These are phyloP conservation scores for Aspergillus sojae DNA, from an alignment of 2,329 filamentous ascomycete genomes.

Conservation along the genomic window DNA sequence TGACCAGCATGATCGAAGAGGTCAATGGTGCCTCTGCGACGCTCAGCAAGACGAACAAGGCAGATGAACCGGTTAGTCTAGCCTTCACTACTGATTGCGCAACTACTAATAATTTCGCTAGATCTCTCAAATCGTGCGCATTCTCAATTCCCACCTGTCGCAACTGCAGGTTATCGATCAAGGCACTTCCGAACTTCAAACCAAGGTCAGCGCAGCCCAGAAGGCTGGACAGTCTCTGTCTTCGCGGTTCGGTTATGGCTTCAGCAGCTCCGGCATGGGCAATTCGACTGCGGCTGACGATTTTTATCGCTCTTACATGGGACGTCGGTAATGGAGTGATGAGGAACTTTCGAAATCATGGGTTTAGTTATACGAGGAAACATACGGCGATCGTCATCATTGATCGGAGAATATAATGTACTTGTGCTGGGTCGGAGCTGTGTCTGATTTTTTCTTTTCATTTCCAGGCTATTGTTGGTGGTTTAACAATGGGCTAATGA, in stretches of 20 bases:
- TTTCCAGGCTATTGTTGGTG: not conserved
- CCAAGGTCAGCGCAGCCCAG: slow-evolving; percentile 80
- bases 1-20: slow-evolving; percentile 96
- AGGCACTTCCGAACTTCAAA: slow-evolving; percentile 76
- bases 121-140: slow-evolving; percentile 92
- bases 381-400: slow-evolving; percentile 5
- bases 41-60: slow-evolving; percentile 84
- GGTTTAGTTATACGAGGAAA: slow-evolving; percentile 1
- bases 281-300: slow-evolving; percentile 66
- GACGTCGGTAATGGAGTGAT: slow-evolving; percentile 57
- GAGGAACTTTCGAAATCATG: not conserved
- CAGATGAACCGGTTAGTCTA: slow-evolving; percentile 77
- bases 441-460: not conserved
- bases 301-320: slow-evolving; percentile 88
- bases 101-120: slow-evolving; percentile 41
- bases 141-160: slow-evolving; percentile 88
- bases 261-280: slow-evolving; percentile 41
- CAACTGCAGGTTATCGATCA: slow-evolving; percentile 93
- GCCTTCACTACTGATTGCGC: slow-evolving; percentile 9
- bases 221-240: slow-evolving; percentile 68
- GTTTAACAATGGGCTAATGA: slow-evolving; percentile 8
- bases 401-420: slow-evolving; percentile 11
- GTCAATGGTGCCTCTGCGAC: slow-evolving; percentile 92
- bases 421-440: slow-evolving; percentile 5
- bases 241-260: slow-evolving; percentile 39